Conservation (phyloP, 257 asterid genomes). For the Ehretia macrophylla region DNA sequence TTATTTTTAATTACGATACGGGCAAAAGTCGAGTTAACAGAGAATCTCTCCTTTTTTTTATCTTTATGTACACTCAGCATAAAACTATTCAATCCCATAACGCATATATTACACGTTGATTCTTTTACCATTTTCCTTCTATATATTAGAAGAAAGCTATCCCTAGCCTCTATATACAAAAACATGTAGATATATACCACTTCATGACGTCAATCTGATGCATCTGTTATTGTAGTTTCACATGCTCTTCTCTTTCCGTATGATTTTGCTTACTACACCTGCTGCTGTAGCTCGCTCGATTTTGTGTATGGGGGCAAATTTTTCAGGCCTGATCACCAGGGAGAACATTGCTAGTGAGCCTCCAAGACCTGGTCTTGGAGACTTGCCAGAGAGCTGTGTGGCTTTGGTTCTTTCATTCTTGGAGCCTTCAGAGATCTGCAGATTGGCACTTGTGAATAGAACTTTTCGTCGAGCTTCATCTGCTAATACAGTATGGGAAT, state of each 20-base stretch:
- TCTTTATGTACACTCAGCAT: not conserved
- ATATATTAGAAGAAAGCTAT: not conserved
- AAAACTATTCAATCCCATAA: slow-evolving; percentile 1
- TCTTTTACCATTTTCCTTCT: not conserved
- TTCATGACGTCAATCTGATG: no score
- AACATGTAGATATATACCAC: not conserved
- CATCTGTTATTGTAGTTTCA: no score
- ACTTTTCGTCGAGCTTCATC: slow-evolving; percentile 39
- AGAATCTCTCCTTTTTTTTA: no score
- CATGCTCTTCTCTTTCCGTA: no score
- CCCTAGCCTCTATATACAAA: not conserved
- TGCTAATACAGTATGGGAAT: slow-evolving; percentile 45
- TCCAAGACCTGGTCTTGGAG: slow-evolving; percentile 24
- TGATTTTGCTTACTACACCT: no score
- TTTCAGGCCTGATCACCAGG: slow-evolving; percentile 17
- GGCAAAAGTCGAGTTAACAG: not conserved
- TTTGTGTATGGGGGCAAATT: slow-evolving; percentile 42
- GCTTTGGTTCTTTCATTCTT: slow-evolving; percentile 39
- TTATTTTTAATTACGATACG: no score
- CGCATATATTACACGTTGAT: not conserved
- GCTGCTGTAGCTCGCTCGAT: no score
- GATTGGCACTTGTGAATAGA: slow-evolving; percentile 28
- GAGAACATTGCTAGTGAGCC: not conserved
- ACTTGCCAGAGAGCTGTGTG: slow-evolving; percentile 53
- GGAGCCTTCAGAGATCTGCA: slow-evolving; percentile 34